Evolutionary conservation across 768 basidiomycete genomes (phyloP).

Genomic region (Chalciporus chontae): DNA sequence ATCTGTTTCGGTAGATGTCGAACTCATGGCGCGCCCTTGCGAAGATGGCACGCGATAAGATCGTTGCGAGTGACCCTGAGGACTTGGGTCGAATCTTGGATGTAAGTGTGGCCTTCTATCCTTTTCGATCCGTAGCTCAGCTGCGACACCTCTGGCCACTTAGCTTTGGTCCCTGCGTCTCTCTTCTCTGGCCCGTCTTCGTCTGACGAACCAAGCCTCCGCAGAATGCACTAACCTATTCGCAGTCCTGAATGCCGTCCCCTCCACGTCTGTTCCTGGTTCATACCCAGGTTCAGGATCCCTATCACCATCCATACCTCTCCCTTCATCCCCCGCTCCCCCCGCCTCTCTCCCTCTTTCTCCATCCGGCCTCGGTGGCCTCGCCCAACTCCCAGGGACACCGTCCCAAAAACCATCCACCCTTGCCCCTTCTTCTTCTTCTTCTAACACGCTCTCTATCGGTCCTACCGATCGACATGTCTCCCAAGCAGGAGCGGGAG

Average conservation of each 20-base stretch:
- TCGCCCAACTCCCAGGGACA: slow-evolving; percentile 23
- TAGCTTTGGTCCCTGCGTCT: slow-evolving; percentile 86
- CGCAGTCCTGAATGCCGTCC: slow-evolving; percentile 58
- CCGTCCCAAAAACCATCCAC: slow-evolving; percentile 17
- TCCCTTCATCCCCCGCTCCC: slow-evolving; percentile 35
- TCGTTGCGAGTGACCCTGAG: slow-evolving; percentile 67
- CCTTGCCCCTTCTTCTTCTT: slow-evolving; percentile 1
- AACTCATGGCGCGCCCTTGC: slow-evolving; percentile 86
- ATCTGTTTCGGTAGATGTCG: slow-evolving; percentile 55
- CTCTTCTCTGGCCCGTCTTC: slow-evolving; percentile 71
- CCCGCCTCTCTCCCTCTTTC: slow-evolving; percentile 21
- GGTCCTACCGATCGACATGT: background rate
- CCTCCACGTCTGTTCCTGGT: slow-evolving; percentile 47
- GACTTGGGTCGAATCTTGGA: slow-evolving; percentile 62
- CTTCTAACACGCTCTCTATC: background rate
- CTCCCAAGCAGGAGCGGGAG: too few relatives aligned
- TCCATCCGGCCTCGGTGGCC: slow-evolving; percentile 18
- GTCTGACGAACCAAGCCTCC: slow-evolving; percentile 83
- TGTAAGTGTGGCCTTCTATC: slow-evolving; percentile 40
- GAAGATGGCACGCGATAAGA: slow-evolving; percentile 77
- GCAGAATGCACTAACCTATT: slow-evolving; percentile 83
- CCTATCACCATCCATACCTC: slow-evolving; percentile 3
- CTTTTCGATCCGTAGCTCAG: background rate
- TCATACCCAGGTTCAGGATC: slow-evolving; percentile 45
- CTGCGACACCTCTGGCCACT: background rate